These are phyloP conservation scores for Agarophyton chilense DNA, from an alignment of 23 red algal species.

Conservation along the genomic window DNA sequence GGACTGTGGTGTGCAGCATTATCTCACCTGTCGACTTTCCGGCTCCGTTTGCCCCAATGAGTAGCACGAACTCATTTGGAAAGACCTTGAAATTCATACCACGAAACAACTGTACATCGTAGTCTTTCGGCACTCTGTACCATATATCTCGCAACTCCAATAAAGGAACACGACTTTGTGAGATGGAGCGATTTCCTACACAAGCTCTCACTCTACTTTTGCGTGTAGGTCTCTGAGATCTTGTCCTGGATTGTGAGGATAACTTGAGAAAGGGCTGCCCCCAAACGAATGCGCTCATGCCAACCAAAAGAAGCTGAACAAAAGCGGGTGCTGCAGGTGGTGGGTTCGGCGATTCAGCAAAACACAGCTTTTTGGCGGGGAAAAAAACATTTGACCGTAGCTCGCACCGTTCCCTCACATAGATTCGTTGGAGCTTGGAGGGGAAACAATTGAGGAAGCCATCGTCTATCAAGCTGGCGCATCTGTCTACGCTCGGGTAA, in stretches of 20 bases:
- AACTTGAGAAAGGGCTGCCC: neutral
- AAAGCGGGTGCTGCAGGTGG: neutral
- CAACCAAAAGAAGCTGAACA: neutral
- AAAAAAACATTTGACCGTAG: no score
- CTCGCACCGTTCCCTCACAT: no score
- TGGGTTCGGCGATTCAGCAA: no score
- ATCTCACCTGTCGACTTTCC: slow-evolving; percentile 81
- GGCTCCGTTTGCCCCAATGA: slow-evolving; percentile 84
- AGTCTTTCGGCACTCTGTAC: slow-evolving; percentile 49
- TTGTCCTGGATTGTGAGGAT: neutral
- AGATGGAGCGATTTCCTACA: neutral
- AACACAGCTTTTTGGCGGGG: no score
- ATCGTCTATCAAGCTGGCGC: no score
- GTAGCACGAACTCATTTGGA: slow-evolving; percentile 62
- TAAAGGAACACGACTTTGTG: slow-evolving; percentile 7
- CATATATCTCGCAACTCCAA: slow-evolving; percentile 58
- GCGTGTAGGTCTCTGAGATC: neutral
- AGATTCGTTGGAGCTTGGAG: no score
- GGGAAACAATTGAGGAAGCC: no score
- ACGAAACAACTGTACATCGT: slow-evolving; percentile 44
- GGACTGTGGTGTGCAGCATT: neutral
- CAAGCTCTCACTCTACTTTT: neutral
- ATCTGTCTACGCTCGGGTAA: no score
- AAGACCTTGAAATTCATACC: slow-evolving; percentile 62
- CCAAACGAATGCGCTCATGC: neutral